phyloP scores from a whole-genome alignment of 2,329 filamentous ascomycete species.

The Fusarium heterosporum region DNA sequence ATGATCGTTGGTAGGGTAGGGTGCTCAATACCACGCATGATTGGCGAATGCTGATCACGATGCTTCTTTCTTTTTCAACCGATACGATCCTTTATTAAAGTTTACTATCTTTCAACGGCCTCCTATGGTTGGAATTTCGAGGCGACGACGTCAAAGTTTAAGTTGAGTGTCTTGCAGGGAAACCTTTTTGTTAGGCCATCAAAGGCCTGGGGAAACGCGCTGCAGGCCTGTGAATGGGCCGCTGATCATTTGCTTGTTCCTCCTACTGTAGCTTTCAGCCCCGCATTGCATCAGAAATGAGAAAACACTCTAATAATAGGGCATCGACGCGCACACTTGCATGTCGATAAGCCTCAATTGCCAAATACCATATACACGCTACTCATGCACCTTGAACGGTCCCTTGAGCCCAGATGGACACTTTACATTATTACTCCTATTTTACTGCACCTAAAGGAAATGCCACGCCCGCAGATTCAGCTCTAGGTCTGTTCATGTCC shows the following conservation, averaged over 20 bases:
- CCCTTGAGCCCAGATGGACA: neutral
- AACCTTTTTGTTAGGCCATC: neutral
- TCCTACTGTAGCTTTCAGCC: neutral
- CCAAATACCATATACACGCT: neutral
- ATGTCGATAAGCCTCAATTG: neutral
- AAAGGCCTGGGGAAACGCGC: neutral
- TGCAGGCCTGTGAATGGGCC: slow-evolving; percentile 6
- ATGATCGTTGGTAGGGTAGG: slow-evolving; percentile 19
- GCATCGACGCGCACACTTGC: slow-evolving; percentile 29
- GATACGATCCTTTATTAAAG: slow-evolving; percentile 8
- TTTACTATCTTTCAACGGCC: neutral
- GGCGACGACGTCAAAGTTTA: neutral
- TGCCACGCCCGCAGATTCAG: slow-evolving; percentile 12
- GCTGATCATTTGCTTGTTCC: slow-evolving; percentile 7
- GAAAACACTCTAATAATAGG: slow-evolving; percentile 39
- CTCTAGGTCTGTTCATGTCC: neutral
- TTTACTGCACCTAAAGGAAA: neutral
- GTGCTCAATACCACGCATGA: slow-evolving; percentile 19
- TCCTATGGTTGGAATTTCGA: neutral
- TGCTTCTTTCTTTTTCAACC: slow-evolving; percentile 17
- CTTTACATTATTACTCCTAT: neutral
- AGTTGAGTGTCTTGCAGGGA: neutral
- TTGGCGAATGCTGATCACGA: slow-evolving; percentile 28
- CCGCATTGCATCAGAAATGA: slow-evolving; percentile 23
- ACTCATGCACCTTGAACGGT: neutral